Percentiles rank a stretch among this genome's conserved stretches.
Conservation (phyloP, 2,329 filamentous ascomycete species). For the Phaeosphaeria sp. region DNA sequence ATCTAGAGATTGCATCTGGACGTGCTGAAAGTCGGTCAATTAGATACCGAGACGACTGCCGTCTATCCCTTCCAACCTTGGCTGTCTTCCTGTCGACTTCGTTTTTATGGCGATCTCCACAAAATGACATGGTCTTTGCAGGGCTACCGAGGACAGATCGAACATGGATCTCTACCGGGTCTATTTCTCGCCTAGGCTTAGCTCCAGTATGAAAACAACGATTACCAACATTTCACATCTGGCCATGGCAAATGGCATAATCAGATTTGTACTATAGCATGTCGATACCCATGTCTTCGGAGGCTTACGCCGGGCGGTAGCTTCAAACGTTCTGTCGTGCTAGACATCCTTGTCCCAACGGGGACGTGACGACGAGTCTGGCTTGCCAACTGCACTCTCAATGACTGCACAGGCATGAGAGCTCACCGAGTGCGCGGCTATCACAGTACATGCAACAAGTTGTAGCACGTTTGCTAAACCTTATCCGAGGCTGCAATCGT, state of each 20-base stretch:
- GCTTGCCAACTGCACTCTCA: background rate
- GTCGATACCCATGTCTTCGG: conserved; percentile 11
- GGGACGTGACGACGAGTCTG: background rate
- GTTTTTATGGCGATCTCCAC: background rate
- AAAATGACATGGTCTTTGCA: conserved; percentile 6
- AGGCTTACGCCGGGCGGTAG: conserved; percentile 15
- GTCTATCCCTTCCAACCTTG: background rate
- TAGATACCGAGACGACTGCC: background rate
- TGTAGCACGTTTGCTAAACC: background rate
- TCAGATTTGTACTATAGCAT: conserved; percentile 15
- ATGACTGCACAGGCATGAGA: background rate
- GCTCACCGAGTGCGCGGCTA: background rate
- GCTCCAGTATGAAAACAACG: conserved; percentile 8
- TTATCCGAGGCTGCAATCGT: background rate
- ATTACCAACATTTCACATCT: conserved; percentile 38
- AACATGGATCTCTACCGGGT: background rate
- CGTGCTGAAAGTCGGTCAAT: background rate
- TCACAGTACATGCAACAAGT: background rate
- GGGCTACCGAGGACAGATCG: conserved; percentile 10
- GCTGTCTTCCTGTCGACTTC: background rate
- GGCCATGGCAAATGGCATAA: conserved; percentile 25
- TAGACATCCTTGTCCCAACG: background rate
- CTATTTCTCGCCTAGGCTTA: conserved; percentile 17
- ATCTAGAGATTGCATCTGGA: background rate
- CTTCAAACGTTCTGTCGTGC: conserved; percentile 13